Percentiles rank a stretch among this genome's conserved stretches.
Evolutionary conservation across 148 eudicot species (phyloP).

Genomic region (Spergularia bocconei): DNA sequence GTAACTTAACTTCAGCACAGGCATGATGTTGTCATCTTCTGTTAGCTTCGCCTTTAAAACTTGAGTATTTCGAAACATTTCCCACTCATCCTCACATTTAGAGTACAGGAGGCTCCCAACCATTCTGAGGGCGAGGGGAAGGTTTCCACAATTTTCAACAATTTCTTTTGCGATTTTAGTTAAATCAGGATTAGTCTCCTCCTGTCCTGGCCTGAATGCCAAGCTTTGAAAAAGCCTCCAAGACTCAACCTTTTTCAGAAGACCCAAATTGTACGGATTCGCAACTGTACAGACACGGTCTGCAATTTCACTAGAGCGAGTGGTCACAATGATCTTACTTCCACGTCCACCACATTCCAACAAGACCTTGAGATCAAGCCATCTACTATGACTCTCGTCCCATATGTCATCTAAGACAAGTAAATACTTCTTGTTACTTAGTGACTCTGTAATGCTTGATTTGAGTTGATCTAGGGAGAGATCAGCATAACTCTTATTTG

Average conservation of each 20-base stretch:
- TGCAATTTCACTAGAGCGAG: slow-evolving; percentile 11
- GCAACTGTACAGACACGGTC: background rate
- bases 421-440: slow-evolving; percentile 3
- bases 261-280: background rate
- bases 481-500: background rate
- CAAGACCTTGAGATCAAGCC: background rate
- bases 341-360: slow-evolving; percentile 12
- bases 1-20: slow-evolving; percentile 3
- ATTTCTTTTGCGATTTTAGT: background rate
- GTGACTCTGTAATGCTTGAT: background rate
- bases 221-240: slow-evolving; percentile 16
- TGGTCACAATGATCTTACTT: slow-evolving; percentile 21
- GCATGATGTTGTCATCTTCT: background rate
- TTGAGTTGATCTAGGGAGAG: slow-evolving; percentile 10
- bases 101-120: slow-evolving; percentile 3
- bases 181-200: background rate
- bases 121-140: background rate
- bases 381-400: slow-evolving; percentile 9
- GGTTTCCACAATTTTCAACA: background rate
- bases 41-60: background rate
- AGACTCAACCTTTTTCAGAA: background rate
- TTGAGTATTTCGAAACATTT: background rate
- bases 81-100: background rate
- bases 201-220: background rate
- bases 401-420: slow-evolving; percentile 23